Base-by-base conservation (phyloP, 140 eudicot genomes). In the Stevia rebaudiana region DNA sequence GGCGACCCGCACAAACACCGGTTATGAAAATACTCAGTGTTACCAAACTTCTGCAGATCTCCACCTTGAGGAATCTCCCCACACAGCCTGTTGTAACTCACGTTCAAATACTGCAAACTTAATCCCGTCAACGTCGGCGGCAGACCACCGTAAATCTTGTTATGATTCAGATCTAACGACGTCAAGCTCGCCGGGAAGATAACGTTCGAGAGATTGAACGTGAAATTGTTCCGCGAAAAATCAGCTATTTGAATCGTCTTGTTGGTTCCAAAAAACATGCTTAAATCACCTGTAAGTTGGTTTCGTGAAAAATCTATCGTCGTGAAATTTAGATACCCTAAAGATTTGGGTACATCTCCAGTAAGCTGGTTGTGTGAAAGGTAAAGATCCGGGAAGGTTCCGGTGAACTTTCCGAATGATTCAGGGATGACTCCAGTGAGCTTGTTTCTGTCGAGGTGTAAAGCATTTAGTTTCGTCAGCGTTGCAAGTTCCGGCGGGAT, bases 1-100 rank as follows among this genome's bases (percentile, higher is more conserved):
- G 95, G 95, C 63, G 74, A 76, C 4, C 88, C 95, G 18, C 90
- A 89, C 58, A 85, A 57, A 68, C 97, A 89, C 55, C 60, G 73
- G 67, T 85, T 85, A 66, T 85, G 90, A 31, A 70, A 73, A 71
- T 78, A 88, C 39, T 55, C 37, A 2, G 61, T 24, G 4, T 3
- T 28, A 11, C 64, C 81, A 13, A 78, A 71, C 16, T 31, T 63
- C 69, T 75, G 87, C 79, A 89, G 22, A 11, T 66, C 57, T 10
- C 89, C 82, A 17, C 88, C 95, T 10, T 19, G 55, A 8, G 97
- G 95, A 53, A 89, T 83, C 72, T 61, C 52, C 6, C 95, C 95
- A 61, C 97, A 89, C 17, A 89, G 63, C 63, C 83, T 79, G 69
- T 89, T 86, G 21, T 83, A 86, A 64, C 95, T 86, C 58, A 79